Evolutionary conservation across 257 asterid genomes (phyloP).

Genomic region (Capsicum baccatum): DNA sequence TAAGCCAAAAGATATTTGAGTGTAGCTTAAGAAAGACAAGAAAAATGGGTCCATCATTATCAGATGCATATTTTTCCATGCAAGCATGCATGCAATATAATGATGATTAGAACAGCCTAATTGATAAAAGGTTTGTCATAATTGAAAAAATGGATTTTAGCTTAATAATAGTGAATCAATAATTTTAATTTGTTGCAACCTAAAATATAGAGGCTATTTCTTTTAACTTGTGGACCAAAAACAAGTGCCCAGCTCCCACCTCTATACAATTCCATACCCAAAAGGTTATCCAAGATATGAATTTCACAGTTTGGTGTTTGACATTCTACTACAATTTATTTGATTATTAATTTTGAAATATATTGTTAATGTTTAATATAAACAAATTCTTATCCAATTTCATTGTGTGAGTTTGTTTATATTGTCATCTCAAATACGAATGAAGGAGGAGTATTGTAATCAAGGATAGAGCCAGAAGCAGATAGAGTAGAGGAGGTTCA

Average conservation of each 20-base stretch:
- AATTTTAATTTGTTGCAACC: neutral
- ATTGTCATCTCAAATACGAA: too few relatives aligned
- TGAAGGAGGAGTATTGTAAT: too few relatives aligned
- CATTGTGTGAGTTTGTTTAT: too few relatives aligned
- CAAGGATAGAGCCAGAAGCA: too few relatives aligned
- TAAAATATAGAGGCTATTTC: conserved; percentile 12
- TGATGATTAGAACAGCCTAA: neutral
- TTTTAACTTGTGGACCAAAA: conserved; percentile 29
- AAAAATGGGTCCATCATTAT: conserved; percentile 16
- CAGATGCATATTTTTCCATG: neutral
- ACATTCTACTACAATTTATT: too few relatives aligned
- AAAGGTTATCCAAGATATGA: too few relatives aligned
- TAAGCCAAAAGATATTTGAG: neutral
- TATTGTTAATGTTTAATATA: too few relatives aligned
- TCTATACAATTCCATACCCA: too few relatives aligned
- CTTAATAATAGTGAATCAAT: conserved; percentile 18
- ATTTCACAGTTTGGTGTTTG: too few relatives aligned
- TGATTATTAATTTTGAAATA: too few relatives aligned
- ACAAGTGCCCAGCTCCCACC: conserved; percentile 8
- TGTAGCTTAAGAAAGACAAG: conserved; percentile 27
- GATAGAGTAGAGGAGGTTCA: too few relatives aligned
- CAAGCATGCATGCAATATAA: conserved; percentile 10
- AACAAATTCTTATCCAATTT: too few relatives aligned
- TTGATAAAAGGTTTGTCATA: conserved; percentile 16
- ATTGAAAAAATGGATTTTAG: conserved; percentile 7